Evolutionary conservation across 176 grass and related monocot genomes (phyloP), one percentile per base, ranked within the genome.

Genomic region (Typha latifolia): DNA sequence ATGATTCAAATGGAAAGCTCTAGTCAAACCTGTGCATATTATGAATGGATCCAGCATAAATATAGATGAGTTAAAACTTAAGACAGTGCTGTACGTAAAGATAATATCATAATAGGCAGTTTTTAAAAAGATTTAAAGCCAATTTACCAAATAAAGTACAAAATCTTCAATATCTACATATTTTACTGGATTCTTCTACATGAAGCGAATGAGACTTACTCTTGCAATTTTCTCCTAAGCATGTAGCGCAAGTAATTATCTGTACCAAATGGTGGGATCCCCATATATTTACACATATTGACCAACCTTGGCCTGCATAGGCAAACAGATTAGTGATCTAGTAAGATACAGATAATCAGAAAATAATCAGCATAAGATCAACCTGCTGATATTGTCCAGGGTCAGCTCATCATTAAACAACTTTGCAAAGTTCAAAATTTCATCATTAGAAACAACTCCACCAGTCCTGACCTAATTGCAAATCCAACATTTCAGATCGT

Each of bases 221-320:
- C 66, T 72, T 86, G 75, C 65, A 97, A 72, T 73, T 82, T 92
- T 72, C 90, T 97, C 4, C 85, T 82, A 80, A 97, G 88, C 93
- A 97, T 97, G 72, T 89, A 97, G 18, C 81, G 64, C 66, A 97
- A 72, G 76, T 92, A 97, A 82, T 97, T 83, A 49, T 97, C 93
- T 69, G 88, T 92, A 72, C 93, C 88, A 66, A 86, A 91, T 68
- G 88, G 88, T 64, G 90, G 78, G 21, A 92, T 97, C 61, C 93
- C 88, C 88, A 97, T 92, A 77, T 97, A 97, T 77, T 97, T 97
- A 67, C 93, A 97, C 93, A 97, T 97, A 76, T 97, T 97, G 15
- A 97, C 83, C 70, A 97, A 72, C 21, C 93, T 70, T 32, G 93
- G 78, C 87, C 93, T 97, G 85, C 59, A 83, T 32, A 61, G 51